Evolutionary conservation across 345 rosid species (phyloP), one percentile per base, ranked within the genome.

Genomic region (Lepidium aucheri): DNA sequence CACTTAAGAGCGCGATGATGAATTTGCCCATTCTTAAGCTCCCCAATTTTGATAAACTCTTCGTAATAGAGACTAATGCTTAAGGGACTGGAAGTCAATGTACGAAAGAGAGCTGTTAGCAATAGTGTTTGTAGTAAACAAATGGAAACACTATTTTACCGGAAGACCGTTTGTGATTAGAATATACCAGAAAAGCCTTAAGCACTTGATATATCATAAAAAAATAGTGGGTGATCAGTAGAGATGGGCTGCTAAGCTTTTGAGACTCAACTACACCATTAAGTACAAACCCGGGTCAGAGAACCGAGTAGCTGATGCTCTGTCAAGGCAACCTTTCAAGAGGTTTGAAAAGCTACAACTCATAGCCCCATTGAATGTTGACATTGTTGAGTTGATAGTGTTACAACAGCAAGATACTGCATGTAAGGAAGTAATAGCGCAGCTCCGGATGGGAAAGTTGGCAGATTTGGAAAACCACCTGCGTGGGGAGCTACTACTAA

Each of bases 51-150:
- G 22, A 20, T 20, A 20, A 20, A 20, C 22, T 20, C 1, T 20
- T 20, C 2, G 22, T 20, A 1, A 20, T 20, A 20, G 22, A 20
- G 2, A 20, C 22, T 20, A 2, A 20, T 20, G 22, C 22, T 20
- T 20, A 1, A 20, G 2, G 22, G 22, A 20, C 22, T 20, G 22
- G 22, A n/a, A 20, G 2, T 20, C 22, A 1, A 2, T 20, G 22
- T 20, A 20, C 22, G 22, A 20, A 2, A 20, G 22, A 2, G 22
- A 43, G 18, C 8, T 43, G 2, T 1, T 43, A 0, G 47, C 47
- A 3, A 43, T 43, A 0, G 20, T 43, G 0, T 2, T 7, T 4
- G 20, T 3, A 7, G 11, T 43, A 0, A 0, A 4, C 0, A 43
- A 15, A 3, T 15, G 47, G 47, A 15, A 43, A 6, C 47, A 43